Base-by-base conservation (phyloP, 2,329 filamentous ascomycete genomes). In the Penicillium sp. region DNA sequence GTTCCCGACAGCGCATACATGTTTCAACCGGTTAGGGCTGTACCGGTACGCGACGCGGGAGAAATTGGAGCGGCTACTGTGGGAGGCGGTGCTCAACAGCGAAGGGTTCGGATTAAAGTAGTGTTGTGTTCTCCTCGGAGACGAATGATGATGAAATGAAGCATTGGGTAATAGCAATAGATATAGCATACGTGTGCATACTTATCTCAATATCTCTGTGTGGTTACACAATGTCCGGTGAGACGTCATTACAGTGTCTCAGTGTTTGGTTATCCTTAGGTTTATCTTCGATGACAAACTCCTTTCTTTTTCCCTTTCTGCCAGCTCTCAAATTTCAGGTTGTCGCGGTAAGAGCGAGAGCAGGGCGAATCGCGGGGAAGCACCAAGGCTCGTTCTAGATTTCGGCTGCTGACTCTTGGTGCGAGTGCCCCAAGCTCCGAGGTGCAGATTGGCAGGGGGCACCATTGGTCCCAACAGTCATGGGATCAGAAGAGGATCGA, bases 81-180 rank as follows among this genome's bases (percentile, higher is more conserved):
- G 93, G 92, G 86, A 87, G 65, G 93, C 93, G 4, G 92, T 97
- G n/a, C 82, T 87, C 66, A 92, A 93, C 76, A 96, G 93, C 71
- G 92, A 96, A 75, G 93, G 93, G 3, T 97, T 97, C 83, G 93
- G 93, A 35, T 82, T 97, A 75, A 95, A 93, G 64, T 76, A 65
- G 50, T 11, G 19, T n/a, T 44, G 23, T 23, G 35, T 46, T 47
- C 30, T 54, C 52, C 59, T 56, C 49, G 48, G 60, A 53, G 56
- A 41, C 35, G 15, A 11, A 41, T 17, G 8, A 51, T 29, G 46
- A 26, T 48, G 19, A 56, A 56, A 48, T 29, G 44, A 41, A 41
- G 35, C 35, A 15, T 56, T 49, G 56, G 50, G 56, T 58, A 30
- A 44, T 29, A 7, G 26, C 23, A 26, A 50, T 31, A 50, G 48